Conservation (phyloP, 257 asterid species). For the Ilex asprella region DNA sequence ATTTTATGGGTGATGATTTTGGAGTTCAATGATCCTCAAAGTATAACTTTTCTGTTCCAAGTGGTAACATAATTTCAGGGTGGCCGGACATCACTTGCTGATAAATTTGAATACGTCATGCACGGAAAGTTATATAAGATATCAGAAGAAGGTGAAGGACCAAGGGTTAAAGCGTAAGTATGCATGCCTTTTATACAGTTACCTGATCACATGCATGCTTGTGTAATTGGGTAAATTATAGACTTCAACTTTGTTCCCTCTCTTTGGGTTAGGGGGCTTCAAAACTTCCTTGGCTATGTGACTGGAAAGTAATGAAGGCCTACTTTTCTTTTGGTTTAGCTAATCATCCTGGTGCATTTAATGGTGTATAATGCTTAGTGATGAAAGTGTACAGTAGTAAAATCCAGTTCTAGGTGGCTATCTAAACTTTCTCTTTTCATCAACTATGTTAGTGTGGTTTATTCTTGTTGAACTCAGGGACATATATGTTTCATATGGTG, state of each 20-base stretch:
- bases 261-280: too few species aligned
- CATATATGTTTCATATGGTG: conserved; percentile 65
- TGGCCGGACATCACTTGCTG: conserved; percentile 72
- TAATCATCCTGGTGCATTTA: too few species aligned
- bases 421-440: background rate
- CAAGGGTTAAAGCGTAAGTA: conserved; percentile 72
- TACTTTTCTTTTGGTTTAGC: too few species aligned
- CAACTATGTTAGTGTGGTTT: background rate
- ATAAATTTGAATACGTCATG: conserved; percentile 86
- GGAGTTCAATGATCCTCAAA: too few species aligned
- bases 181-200: background rate
- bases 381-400: too few species aligned
- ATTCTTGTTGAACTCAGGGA: conserved; percentile 36
- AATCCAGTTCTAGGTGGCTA: background rate
- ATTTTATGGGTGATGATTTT: too few species aligned
- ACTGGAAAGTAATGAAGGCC: too few species aligned
- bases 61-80: conserved; percentile 39
- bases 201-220: background rate
- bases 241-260: too few species aligned
- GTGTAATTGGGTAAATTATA: background rate
- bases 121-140: conserved; percentile 84
- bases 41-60: background rate
- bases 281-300: too few species aligned
- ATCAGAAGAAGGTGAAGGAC: conserved; percentile 54
- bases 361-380: too few species aligned